Evolutionary conservation across 2,329 filamentous ascomycete species (phyloP), one percentile per base, ranked within the genome.

Genomic region (Beauveria asiatica): DNA sequence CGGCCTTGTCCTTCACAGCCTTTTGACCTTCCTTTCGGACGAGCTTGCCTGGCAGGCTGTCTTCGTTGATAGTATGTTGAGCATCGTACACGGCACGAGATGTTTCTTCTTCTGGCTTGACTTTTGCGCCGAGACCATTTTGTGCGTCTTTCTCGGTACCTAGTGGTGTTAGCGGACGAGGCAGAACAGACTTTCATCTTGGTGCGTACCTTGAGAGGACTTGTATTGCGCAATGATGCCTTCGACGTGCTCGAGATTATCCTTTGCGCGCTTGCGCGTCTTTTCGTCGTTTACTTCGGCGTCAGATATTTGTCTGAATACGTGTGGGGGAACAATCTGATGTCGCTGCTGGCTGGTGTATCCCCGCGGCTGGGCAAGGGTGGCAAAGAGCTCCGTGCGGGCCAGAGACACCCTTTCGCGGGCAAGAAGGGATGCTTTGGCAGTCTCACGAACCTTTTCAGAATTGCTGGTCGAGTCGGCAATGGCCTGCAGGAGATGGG

Each of bases 21-120:
- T 70, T 67, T 52, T 79, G 72, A 2, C 76, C 76, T 60, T 81
- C 78, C 5, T 72, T 66, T 6, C 78, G 74, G 13, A 76, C 60
- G 8, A 78, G 65, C 19, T 70, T 69, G 30, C 79, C 77, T 3
- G 78, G 79, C 4, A 81, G 72, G 0, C 70, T 44, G 7, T 41
- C 42, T 61, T 78, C 73, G 57, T 73, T 66, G 4, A 66, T 60
- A 23, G 65, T 71, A 58, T 78, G 69, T 39, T 76, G 64, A 61
- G 76, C 76, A 49, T 80, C 74, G 61, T 78, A 77, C 6, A 81
- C 70, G 17, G 74, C 74, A n/a, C 77, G 74, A 42, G 75, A 73
- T 17, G 73, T 69, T 25, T 68, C 57, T 5, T 70, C 61, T 37
- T 57, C 48, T 8, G 60, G 53, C n/a, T 65, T 49, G 3, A 51